phyloP scores from a whole-genome alignment of 495 filamentous ascomycete species.

The Xylaria venustula region DNA sequence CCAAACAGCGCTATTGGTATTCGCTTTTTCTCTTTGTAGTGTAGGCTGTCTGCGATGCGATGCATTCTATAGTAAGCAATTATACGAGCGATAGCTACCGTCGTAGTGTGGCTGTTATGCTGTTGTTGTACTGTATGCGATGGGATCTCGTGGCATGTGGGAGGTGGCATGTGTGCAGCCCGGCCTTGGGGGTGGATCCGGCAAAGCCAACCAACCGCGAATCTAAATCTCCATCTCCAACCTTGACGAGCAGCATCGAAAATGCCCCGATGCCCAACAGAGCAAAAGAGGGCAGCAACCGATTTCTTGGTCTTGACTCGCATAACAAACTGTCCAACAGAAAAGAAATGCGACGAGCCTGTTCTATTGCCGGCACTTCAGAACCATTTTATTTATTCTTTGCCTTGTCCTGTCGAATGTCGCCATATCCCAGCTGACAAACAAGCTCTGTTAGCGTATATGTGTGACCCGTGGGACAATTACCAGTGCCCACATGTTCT shows the following conservation, averaged over 20 bases:
- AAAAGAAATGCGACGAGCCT: neutral
- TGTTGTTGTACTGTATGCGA: no score
- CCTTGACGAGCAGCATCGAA: neutral
- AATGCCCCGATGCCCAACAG: neutral
- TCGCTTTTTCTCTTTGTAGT: no score
- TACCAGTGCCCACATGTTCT: no score
- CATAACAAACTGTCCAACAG: neutral
- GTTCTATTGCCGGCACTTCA: neutral
- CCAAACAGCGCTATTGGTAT: no score
- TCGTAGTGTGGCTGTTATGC: no score
- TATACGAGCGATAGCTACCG: neutral
- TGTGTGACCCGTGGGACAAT: no score
- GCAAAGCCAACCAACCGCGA: neutral
- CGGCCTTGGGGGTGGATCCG: slow-evolving; percentile 3
- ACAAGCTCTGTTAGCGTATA: neutral
- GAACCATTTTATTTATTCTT: no score
- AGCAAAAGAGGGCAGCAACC: neutral
- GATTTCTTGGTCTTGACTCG: neutral
- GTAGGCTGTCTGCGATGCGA: no score
- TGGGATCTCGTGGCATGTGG: neutral
- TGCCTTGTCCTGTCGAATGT: no score
- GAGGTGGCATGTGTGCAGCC: neutral
- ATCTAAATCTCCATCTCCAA: neutral
- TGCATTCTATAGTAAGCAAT: neutral
- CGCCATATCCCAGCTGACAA: neutral